Evolutionary conservation across 2,329 filamentous ascomycete species (phyloP).

Genomic region (Aspergillus udagawae): DNA sequence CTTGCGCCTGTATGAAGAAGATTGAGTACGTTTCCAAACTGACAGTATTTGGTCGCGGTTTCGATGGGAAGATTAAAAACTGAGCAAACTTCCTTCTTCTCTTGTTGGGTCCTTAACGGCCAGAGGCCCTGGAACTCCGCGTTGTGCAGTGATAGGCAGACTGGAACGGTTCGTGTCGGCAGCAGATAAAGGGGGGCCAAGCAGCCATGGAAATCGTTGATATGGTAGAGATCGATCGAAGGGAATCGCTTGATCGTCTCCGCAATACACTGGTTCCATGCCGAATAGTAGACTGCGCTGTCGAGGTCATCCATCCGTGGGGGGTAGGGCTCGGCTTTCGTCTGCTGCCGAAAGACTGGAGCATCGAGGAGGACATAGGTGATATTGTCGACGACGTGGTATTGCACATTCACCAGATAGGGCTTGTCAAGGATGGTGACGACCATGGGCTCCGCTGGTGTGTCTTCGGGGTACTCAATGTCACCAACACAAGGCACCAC

Average conservation of each 20-base stretch:
- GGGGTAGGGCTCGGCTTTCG: constrained; percentile 61
- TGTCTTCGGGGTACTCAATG: constrained; percentile 60
- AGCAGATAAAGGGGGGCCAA: constrained; percentile 62
- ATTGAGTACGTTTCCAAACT: constrained; percentile 67
- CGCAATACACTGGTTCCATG: constrained; percentile 68
- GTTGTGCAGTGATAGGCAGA: constrained; percentile 63
- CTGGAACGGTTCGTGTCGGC: constrained; percentile 57
- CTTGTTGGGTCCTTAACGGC: constrained; percentile 61
- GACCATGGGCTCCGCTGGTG: constrained; percentile 57
- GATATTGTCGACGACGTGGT: constrained; percentile 61
- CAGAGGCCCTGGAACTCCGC: constrained; percentile 67
- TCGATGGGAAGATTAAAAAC: constrained; percentile 60
- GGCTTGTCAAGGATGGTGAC: constrained; percentile 58
- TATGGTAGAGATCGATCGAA: constrained; percentile 59
- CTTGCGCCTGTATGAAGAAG: constrained; percentile 62
- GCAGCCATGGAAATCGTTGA: constrained; percentile 63
- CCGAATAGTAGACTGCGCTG: constrained; percentile 64
- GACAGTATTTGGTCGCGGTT: constrained; percentile 58
- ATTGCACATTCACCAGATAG: constrained; percentile 61
- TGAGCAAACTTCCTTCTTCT: constrained; percentile 60
- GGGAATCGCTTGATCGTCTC: constrained; percentile 60
- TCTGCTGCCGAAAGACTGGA: constrained; percentile 62
- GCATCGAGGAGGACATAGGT: constrained; percentile 66
- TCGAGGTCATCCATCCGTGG: constrained; percentile 67
- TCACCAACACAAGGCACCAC: constrained; percentile 61